Percentiles rank a stretch among this genome's conserved stretches.
Evolutionary conservation across 495 filamentous ascomycete genomes (phyloP).

Genomic region (Cryomyces antarcticus): DNA sequence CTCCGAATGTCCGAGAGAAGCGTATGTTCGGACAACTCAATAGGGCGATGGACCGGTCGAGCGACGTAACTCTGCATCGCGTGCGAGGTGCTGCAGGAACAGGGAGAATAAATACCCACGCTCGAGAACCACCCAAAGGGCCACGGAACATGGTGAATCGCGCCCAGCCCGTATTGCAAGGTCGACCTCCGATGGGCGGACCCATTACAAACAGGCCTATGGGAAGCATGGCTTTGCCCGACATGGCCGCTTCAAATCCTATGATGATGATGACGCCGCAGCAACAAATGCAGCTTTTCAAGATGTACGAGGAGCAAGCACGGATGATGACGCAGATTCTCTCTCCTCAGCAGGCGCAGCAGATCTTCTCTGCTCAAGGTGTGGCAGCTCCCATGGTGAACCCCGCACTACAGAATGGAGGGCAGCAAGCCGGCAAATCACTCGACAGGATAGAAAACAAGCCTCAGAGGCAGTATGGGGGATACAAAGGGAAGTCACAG

Average conservation of each 20-base stretch:
- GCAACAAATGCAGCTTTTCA: constrained; percentile 60
- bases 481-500: constrained; percentile 12
- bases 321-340: constrained; percentile 54
- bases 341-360: constrained; percentile 14
- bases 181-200: constrained; percentile 19
- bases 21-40: constrained; percentile 76
- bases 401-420: constrained; percentile 26
- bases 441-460: constrained; percentile 52
- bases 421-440: constrained; percentile 34
- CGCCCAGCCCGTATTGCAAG: constrained; percentile 20
- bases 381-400: constrained; percentile 27
- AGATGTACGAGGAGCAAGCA: constrained; percentile 78
- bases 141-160: constrained; percentile 29
- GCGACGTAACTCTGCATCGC: constrained; percentile 59
- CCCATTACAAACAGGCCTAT: constrained; percentile 14
- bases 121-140: constrained; percentile 51
- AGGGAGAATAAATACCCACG: constrained; percentile 57
- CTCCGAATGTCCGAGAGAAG: constrained; percentile 29
- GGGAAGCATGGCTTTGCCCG: not conserved
- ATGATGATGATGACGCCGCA: constrained; percentile 30
- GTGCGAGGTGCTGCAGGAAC: constrained; percentile 50
- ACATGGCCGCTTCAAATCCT: not conserved
- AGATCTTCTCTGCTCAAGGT: constrained; percentile 27
- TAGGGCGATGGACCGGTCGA: constrained; percentile 60
- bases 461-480: constrained; percentile 21